These are phyloP conservation scores for Suhomyces bokatorum DNA, from an alignment of 1,139 yeast genomes.

Conservation along the genomic window DNA sequence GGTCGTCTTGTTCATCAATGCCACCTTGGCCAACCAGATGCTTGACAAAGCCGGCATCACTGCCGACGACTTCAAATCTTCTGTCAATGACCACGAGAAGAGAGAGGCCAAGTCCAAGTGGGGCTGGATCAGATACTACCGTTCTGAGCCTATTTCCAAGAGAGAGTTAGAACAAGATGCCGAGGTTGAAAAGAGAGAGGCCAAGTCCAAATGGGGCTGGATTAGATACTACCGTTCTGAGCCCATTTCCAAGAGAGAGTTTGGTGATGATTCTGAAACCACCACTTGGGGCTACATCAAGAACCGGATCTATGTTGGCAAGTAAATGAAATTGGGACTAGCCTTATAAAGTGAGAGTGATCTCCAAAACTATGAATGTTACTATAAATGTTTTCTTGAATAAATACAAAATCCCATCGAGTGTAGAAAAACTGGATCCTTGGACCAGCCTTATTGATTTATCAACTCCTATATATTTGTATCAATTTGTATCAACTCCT, in stretches of 20 bases:
- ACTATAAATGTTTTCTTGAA: too few relatives aligned
- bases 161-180: conserved; percentile 20
- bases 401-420: too few relatives aligned
- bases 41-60: conserved; percentile 6
- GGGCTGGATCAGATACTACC: conserved; percentile 11
- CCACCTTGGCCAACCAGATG: conserved; percentile 19
- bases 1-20: conserved; percentile 20
- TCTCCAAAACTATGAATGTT: too few relatives aligned
- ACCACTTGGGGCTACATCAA: conserved; percentile 15
- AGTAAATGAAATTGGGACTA: neutral
- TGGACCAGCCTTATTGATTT: too few relatives aligned
- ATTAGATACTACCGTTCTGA: conserved; percentile 17
- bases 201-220: conserved; percentile 17
- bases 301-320: neutral
- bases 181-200: conserved; percentile 6
- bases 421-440: too few relatives aligned
- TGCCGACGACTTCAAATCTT: conserved; percentile 7
- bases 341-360: too few relatives aligned
- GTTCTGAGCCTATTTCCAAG: conserved; percentile 14
- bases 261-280: conserved; percentile 16
- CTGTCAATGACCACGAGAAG: conserved; percentile 6
- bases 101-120: conserved; percentile 17
- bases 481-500: too few relatives aligned
- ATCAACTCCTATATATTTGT: too few relatives aligned
- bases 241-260: conserved; percentile 17